Evolutionary conservation across 768 basidiomycete genomes (phyloP).

Genomic region (Mycena galopus): DNA sequence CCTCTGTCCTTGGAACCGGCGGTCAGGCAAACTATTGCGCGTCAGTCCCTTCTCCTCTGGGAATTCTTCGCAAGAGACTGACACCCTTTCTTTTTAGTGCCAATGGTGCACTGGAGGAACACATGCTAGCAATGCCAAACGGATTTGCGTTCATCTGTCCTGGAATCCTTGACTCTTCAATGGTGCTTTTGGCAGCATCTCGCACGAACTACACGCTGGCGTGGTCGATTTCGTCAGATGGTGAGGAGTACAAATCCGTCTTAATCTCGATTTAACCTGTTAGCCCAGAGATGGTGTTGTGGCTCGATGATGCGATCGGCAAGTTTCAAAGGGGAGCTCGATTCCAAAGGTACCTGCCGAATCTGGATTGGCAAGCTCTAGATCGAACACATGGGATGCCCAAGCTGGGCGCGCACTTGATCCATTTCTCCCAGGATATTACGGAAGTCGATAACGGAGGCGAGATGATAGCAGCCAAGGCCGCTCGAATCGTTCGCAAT

Average conservation of each 20-base stretch:
- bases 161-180: conserved; percentile 43
- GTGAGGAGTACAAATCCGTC: background rate
- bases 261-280: background rate
- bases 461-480: conserved; percentile 27
- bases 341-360: conserved; percentile 10
- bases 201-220: conserved; percentile 19
- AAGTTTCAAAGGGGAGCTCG: background rate
- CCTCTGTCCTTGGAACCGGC: no score
- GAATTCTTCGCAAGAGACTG: no score
- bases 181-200: conserved; percentile 11
- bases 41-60: no score
- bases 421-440: background rate
- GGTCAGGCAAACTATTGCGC: no score
- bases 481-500: conserved; percentile 39
- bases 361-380: conserved; percentile 4
- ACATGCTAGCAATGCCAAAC: conserved; percentile 40
- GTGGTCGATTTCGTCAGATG: conserved; percentile 34
- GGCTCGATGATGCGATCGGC: conserved; percentile 50
- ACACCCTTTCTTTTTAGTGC: conserved; percentile 38
- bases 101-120: conserved; percentile 48
- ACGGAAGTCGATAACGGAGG: background rate
- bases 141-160: conserved; percentile 51
- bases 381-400: conserved; percentile 6
- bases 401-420: background rate
- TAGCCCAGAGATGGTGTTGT: conserved; percentile 44